Base-by-base conservation (phyloP, 176 grass and related monocot species). In the Panicum miliaceum region DNA sequence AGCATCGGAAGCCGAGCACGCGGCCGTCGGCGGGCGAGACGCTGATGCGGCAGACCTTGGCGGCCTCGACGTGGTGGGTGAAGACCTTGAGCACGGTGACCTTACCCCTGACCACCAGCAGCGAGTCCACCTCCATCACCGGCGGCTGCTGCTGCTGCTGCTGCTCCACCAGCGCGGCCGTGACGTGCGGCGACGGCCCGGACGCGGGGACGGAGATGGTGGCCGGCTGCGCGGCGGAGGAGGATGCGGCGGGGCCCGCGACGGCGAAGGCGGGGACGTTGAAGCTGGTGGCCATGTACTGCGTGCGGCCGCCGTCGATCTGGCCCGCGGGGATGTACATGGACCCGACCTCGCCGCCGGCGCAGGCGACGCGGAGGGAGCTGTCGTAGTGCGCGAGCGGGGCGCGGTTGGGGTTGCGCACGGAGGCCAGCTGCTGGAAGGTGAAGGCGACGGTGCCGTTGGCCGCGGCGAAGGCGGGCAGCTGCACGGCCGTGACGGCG, bases 341-440 rank as follows among this genome's bases (percentile, higher is more conserved):
- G 71, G 82, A 84, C 42, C 89, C 89, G 76, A 93, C 91, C 82
- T 90, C 91, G 36, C 84, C 43, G 83, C 94, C 89, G 82, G 52
- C 93, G 74, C 82, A 97, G 78, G 77, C 91, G 52, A 97, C 86
- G 74, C 60, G 91, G 84, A 97, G 87, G 0, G 91, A 93, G 75
- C 94, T 97, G 87, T 94, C 89, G 72, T 92, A 97, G 87, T 97
- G 89, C 34, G 94, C 86, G 70, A 97, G 85, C 26, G 86, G 76
- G 34, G 88, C 41, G 78, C 89, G 85, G 90, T 88, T 88, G 36
- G 86, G 81, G 80, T 97, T 97, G 83, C 82, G 85, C 59, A 97
- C 87, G 34, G 91, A 91, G 1, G 91, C 82, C 20, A 91, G 80
- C 86, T 97, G 92, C 83, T 89, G 86, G 68, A 90, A 94, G 62